Evolutionary conservation across 2,329 filamentous ascomycete genomes (phyloP), one percentile per base, ranked within the genome.

Genomic region (Rutstroemia sydowiana): DNA sequence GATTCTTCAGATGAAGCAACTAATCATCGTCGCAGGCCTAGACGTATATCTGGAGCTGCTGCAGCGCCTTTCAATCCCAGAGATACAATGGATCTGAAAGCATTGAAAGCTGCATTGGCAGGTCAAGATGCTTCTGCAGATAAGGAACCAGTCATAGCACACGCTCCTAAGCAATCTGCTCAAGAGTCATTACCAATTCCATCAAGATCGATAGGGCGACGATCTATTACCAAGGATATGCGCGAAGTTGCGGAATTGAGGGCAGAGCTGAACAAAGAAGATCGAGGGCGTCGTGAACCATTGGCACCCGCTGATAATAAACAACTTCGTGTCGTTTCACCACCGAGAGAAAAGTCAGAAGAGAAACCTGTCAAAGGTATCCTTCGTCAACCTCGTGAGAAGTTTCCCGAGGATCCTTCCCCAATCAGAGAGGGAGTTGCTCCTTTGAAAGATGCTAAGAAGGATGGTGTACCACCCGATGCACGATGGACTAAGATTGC

Each of bases 401-500:
- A 85, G 62, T 97, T 96, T 63, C 92, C 92, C 0, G 91, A 96
- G 64, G 86, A 95, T 56, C 80, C 82, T 1, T 85, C 90, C 59
- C 85, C 88, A 0, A 77, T 95, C 32, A 81, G 91, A 18, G 92
- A 96, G 67, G 92, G 91, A 14, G 92, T 95, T 6, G 90, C 91
- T 2, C 91, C 91, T n/a, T 80, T 95, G 65, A 95, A 95, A 70
- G 89, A 95, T 65, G 84, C 88, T 45, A 83, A 85, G 68, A 83
- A 82, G 65, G 82, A 84, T 56, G 85, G 88, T 36, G 87, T 89
- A 30, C 87, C 87, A 0, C 71, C 83, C 0, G 87, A 86, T 52
- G 91, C 91, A 31, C 81, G 89, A 50, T 96, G 91, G 91, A 96
- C 91, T 43, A 95, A 93, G 72, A 91, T 97, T 65, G 88, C 86